Evolutionary conservation across 75 land plant genomes (phyloP), one percentile per base, ranked within the genome.

Genomic region (Cryptomeria japonica): DNA sequence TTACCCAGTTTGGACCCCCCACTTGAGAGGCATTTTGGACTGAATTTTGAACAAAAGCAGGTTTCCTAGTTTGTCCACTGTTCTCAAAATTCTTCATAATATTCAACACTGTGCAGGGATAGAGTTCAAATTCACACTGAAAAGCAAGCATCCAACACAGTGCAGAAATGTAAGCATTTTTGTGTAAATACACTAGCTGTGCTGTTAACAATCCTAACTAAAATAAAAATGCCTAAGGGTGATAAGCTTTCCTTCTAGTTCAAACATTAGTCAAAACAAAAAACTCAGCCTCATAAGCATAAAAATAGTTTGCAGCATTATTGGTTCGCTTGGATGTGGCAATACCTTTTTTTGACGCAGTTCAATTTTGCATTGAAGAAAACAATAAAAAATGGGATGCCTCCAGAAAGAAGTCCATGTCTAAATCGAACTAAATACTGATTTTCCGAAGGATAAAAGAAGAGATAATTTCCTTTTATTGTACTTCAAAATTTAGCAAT

Each of bases 1-100:
- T 87, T 4, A 94, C 87, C 98, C 98, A 96, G 72, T 96, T 92
- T 42, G 93, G 92, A 41, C 94, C 93, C 82, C 94, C 93, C 78
- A 88, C 91, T 41, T 25, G 84, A 39, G 84, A 28, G 28, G 25
- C 84, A 82, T 39, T 82, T 82, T 42, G 47, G n/a, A 82, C 37
- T 42, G 25, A 44, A 2, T 82, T 44, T 34, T 82, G 84, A 12
- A 25, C 44, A 28, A 41, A 39, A 6, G 47, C n/a, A 39, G 47
- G 6, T 49, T 44, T 82, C 10, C 47, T 9, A 82, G 47, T 42
- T 44, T 41, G 44, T 41, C 84, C 84, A 19, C 18, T 82, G 28
- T 82, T 44, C 47, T 44, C 47, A 82, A 44, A 44, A 39, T 14
- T 38, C 84, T n/a, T 82, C 84, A 82, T 82, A 82, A 82, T 44